Percentiles rank a stretch among this genome's conserved stretches.
phyloP scores from a whole-genome alignment of 306 rosid species.

The Castanospermum australe region DNA sequence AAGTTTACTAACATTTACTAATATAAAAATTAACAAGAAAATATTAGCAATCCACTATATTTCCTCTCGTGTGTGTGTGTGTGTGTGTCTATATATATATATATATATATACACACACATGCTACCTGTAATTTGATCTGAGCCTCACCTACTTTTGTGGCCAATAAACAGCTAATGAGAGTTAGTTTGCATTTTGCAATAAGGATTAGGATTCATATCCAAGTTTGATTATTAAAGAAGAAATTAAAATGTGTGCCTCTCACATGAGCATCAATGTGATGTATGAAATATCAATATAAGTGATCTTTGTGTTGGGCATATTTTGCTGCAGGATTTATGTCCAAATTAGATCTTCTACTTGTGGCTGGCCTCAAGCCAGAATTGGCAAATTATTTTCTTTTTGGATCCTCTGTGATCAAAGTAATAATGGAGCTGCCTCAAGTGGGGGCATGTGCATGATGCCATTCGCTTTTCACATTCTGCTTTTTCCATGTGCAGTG shows the following conservation, averaged over 20 bases:
- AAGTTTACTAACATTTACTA: no score
- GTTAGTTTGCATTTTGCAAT: neutral
- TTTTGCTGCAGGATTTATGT: constrained; percentile 7
- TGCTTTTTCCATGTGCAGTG: constrained; percentile 36
- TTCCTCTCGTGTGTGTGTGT: no score
- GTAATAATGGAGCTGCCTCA: constrained; percentile 28
- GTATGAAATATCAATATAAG: neutral
- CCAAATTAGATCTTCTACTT: constrained; percentile 11
- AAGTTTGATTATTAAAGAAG: neutral
- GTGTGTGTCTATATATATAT: no score
- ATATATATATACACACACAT: no score
- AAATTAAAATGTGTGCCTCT: neutral
- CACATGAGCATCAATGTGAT: neutral
- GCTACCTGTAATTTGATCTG: neutral
- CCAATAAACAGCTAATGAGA: neutral
- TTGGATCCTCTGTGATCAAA: neutral
- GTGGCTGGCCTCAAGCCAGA: neutral
- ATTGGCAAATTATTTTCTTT: constrained; percentile 12
- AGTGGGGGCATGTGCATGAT: constrained; percentile 35
- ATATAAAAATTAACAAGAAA: no score
- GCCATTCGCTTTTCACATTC: constrained; percentile 27
- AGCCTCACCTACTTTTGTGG: constrained; percentile 2
- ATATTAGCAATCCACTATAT: no score
- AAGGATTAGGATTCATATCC: neutral
- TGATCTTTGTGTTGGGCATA: neutral